Conservation (phyloP, 2,329 filamentous ascomycete genomes). For the Capronia coronata region DNA sequence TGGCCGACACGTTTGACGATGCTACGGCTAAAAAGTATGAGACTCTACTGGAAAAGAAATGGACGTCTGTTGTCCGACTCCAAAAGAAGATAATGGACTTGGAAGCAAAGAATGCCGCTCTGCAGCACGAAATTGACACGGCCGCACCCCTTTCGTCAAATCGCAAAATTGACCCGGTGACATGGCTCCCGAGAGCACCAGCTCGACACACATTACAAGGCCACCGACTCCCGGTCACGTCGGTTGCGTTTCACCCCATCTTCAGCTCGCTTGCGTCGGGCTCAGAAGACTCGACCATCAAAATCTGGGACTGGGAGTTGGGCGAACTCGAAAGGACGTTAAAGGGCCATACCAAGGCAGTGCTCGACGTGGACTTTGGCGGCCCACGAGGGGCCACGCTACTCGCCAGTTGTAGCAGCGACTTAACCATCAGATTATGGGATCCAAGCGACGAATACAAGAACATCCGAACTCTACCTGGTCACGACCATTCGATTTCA, state of each 20-base stretch:
- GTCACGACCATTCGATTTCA: slow-evolving; percentile 88
- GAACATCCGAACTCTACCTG: slow-evolving; percentile 83
- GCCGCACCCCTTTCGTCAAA: slow-evolving; percentile 73
- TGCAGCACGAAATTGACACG: slow-evolving; percentile 79
- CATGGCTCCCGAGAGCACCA: slow-evolving; percentile 80
- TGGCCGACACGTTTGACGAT: slow-evolving; percentile 69
- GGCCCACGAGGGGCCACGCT: slow-evolving; percentile 73
- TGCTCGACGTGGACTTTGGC: slow-evolving; percentile 84
- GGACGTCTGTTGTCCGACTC: slow-evolving; percentile 88
- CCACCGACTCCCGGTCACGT: slow-evolving; percentile 73
- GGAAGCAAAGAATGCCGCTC: slow-evolving; percentile 62
- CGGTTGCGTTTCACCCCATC: slow-evolving; percentile 84
- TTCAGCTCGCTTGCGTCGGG: slow-evolving; percentile 87
- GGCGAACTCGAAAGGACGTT: slow-evolving; percentile 85
- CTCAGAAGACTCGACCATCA: slow-evolving; percentile 88
- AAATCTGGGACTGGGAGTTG: slow-evolving; percentile 95
- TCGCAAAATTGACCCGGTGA: slow-evolving; percentile 70
- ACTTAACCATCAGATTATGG: slow-evolving; percentile 92
- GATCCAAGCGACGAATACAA: slow-evolving; percentile 89
- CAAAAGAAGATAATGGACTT: slow-evolving; percentile 99
- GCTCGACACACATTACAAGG: slow-evolving; percentile 76
- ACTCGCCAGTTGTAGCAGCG: slow-evolving; percentile 76
- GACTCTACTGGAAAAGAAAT: slow-evolving; percentile 92
- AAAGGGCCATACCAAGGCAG: slow-evolving; percentile 84
- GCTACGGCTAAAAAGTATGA: slow-evolving; percentile 90